Percentiles rank a stretch among this genome's conserved stretches.
phyloP scores from a whole-genome alignment of 139 green algal species.

The Volvox reticuliferus region DNA sequence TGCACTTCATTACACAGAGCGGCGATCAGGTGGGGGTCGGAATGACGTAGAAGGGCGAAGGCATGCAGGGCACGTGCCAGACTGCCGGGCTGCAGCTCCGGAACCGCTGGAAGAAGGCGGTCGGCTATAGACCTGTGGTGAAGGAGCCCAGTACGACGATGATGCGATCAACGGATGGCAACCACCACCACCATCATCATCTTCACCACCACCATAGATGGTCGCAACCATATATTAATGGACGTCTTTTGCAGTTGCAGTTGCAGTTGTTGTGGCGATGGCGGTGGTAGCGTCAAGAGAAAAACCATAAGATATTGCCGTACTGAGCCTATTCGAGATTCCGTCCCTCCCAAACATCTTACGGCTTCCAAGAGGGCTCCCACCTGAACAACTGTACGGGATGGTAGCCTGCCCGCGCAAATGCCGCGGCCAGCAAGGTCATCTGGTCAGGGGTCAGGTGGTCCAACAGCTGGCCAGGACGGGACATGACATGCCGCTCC shows the following conservation, averaged over 20 bases:
- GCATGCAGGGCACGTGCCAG: constrained; percentile 26
- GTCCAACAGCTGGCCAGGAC: not conserved
- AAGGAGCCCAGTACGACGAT: too few relatives aligned
- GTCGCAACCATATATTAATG: too few relatives aligned
- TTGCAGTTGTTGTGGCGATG: too few relatives aligned
- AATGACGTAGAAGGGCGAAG: constrained; percentile 14
- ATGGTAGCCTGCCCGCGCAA: constrained; percentile 32
- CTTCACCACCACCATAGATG: too few relatives aligned
- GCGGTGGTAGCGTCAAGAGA: too few relatives aligned
- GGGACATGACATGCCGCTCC: constrained; percentile 2
- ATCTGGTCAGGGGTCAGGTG: not conserved
- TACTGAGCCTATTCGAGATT: too few relatives aligned
- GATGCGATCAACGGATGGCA: too few relatives aligned
- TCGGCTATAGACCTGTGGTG: not conserved
- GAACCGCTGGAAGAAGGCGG: not conserved
- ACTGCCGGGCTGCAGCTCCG: not conserved
- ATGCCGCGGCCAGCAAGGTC: not conserved
- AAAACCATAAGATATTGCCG: too few relatives aligned
- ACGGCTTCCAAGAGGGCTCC: not conserved
- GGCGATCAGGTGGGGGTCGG: not conserved
- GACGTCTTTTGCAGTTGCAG: too few relatives aligned
- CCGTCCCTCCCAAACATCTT: too few relatives aligned
- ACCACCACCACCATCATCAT: too few relatives aligned
- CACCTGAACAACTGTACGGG: constrained; percentile 25
- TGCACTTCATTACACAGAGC: constrained; percentile 4